phyloP scores from a whole-genome alignment of 176 grass and related monocot genomes.

The Ensete glaucum region DNA sequence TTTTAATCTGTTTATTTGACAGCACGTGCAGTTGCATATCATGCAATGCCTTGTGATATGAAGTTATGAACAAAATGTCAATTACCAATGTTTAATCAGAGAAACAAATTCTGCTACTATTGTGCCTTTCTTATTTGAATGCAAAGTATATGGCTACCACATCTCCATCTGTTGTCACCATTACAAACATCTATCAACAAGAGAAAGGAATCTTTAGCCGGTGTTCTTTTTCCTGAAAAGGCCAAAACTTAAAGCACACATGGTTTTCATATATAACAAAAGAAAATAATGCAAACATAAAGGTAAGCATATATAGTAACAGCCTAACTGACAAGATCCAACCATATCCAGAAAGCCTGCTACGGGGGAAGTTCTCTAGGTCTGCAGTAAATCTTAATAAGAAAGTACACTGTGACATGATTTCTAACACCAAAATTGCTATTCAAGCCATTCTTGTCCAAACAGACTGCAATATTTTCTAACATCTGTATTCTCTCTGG shows the following conservation, averaged over 20 bases:
- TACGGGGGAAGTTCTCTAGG: neutral
- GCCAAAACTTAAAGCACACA: too few species aligned
- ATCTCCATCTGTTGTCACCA: too few species aligned
- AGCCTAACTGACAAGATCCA: neutral
- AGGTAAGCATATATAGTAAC: neutral
- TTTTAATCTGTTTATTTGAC: too few species aligned
- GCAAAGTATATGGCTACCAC: too few species aligned
- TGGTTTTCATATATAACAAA: neutral
- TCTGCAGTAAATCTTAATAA: neutral
- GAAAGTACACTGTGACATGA: neutral
- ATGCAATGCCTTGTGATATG: too few species aligned
- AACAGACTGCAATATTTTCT: too few species aligned
- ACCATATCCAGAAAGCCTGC: neutral
- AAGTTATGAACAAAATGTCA: too few species aligned
- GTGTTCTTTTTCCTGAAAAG: neutral
- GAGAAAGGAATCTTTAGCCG: neutral
- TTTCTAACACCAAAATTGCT: neutral
- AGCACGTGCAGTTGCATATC: too few species aligned
- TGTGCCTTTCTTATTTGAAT: too few species aligned
- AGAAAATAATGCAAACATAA: neutral
- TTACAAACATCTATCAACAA: neutral
- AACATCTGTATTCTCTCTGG: too few species aligned
- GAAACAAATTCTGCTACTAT: too few species aligned
- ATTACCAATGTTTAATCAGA: too few species aligned
- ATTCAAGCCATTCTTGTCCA: neutral